A percentile compares a stretch with the other conserved stretches of the same genome.
phyloP scores from a whole-genome alignment of 169 alveolate species.

The Plasmodium cynomolgi region DNA sequence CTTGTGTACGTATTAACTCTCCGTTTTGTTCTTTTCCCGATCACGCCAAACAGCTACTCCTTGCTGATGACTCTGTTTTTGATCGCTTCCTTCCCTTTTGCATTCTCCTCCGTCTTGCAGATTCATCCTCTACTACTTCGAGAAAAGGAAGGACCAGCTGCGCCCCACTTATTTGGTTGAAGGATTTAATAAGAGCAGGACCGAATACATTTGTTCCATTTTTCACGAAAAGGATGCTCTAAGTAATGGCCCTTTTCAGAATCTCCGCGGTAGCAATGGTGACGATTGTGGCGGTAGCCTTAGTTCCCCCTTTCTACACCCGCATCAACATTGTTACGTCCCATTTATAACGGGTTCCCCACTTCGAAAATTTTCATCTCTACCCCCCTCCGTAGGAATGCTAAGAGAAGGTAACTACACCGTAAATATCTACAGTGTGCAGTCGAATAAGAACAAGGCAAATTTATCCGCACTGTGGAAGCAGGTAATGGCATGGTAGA shows the following conservation, averaged over 20 bases:
- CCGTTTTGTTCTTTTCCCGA: not conserved
- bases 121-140: slow-evolving; percentile 23
- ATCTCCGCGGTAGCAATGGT: not conserved
- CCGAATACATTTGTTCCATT: slow-evolving; percentile 21
- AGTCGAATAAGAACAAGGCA: not conserved
- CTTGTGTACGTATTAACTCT: not conserved
- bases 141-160: slow-evolving; percentile 25
- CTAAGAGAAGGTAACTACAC: not conserved
- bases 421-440: not conserved
- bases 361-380: not conserved
- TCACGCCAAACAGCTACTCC: not conserved
- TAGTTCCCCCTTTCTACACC: not conserved
- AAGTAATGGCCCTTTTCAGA: not conserved
- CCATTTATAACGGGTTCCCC: not conserved
- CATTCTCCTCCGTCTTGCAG: not conserved
- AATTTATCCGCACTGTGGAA: not conserved
- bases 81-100: not conserved
- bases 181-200: slow-evolving; percentile 16
- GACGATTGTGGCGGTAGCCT: not conserved
- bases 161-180: slow-evolving; percentile 35
- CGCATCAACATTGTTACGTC: not conserved
- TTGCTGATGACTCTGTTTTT: not conserved
- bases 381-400: not conserved
- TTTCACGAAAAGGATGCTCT: not conserved
- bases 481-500: not conserved